Base-by-base conservation (phyloP, 2,329 filamentous ascomycete genomes). In the Trichoderma lentiforme region DNA sequence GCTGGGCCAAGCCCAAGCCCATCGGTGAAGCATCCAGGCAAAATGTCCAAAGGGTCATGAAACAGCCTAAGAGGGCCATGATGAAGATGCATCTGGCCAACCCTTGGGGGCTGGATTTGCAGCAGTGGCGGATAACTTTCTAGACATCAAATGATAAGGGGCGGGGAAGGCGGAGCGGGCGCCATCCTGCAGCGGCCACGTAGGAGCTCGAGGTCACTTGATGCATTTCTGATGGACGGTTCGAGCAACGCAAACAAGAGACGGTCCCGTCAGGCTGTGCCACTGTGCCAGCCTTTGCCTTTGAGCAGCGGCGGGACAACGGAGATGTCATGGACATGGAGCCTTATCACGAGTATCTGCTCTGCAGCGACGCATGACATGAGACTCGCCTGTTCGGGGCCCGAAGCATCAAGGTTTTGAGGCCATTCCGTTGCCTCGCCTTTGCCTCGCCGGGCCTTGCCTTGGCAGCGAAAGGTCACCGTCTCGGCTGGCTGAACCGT, bases 151-250 rank as follows among this genome's bases (percentile, higher is more conserved):
- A 57, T 71, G 34, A 66, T 51, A 63, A 58, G 66, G 64, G 70
- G 64, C 64, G 63, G 65, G 56, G 70, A 69, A 60, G 65, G 30
- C 39, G 70, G 70, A 69, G 70, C 70, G 56, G 70, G 70, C 70
- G 58, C 63, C 70, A 72, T 56, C 70, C 70, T 72, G 70, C 70
- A 65, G 63, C 72, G 57, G 73, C 73, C 73, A 74, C 73, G 73
- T 74, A 73, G 58, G 47, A 53, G 47, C 47, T 53, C 47, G 69
- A 26, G 72, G 61, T 74, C 72, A 74, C 73, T 74, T 73, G 73
- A 63, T 53, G 47, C 47, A 53, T 53, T 53, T 53, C 21, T 21
- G n/a, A 53, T 53, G 47, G 47, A 53, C 47, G 47, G 47, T 53
- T 61, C 57, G 57, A 70, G 56, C 36, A 70, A 53, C 60, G 61